Base-by-base conservation (phyloP, 805 yeast species). In the Barnettozyma siamensis region DNA sequence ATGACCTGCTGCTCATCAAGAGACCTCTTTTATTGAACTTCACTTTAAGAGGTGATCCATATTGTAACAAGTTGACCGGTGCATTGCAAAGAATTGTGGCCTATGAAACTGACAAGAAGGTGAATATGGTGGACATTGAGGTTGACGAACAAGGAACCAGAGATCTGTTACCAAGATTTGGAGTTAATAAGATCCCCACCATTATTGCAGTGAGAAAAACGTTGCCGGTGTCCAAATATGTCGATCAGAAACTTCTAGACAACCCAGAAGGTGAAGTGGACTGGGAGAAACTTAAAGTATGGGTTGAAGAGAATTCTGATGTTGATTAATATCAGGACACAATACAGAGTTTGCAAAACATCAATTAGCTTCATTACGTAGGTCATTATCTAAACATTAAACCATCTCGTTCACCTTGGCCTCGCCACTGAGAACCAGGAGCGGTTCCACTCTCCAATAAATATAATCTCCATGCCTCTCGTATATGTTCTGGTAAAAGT, bases 381-480 rank as follows among this genome's bases (percentile, higher is more conserved):
- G 9, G 12, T 30, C 20, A 30, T 44, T 54, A 83, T 50, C 91
- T 66, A 51, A 84, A 86, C 70, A 84, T 61, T 58, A 72, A 59
- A 1, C 91, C 91, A 52, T 80, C 83, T 2, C 80, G 76, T 36
- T 75, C 84, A 12, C 87, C 87, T 55, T 83, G 86, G 7, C 71
- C 60, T 43, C 89, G 68, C 87, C 89, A 83, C 40, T 77, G 76
- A 2, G 81, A 73, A 9, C 69, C 66, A 6, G 84, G 78, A 2
- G 78, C 72, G 3, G 79, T 73, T 26, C 82, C 79, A 38, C 73
- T 76, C 53, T 88, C 95, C 33, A 72, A 48, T 49, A 76, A 78
- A 50, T 80, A 83, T 36, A 83, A 59, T 50, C 94, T 68, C 91
- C 94, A 86, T 1, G 96, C 96, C 53, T 88, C 95, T 38, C 94